phyloP scores from a whole-genome alignment of 2,329 filamentous ascomycete genomes.

The Monilinia vaccinii-corymbosi region DNA sequence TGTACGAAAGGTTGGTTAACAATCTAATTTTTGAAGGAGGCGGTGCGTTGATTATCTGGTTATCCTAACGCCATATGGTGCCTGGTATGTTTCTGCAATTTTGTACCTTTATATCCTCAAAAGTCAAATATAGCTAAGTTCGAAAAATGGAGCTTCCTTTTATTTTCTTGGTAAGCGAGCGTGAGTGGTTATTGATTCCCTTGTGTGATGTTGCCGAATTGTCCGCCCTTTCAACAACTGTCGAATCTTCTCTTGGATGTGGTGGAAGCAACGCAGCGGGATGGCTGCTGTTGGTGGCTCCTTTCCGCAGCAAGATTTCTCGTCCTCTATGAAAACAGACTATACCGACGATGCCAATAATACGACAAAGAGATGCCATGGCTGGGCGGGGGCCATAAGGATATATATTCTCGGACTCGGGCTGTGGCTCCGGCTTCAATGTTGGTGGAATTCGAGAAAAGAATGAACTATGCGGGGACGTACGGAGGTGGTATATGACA shows the following conservation, averaged over 20 bases:
- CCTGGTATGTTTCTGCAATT: not conserved
- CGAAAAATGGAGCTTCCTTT: not conserved
- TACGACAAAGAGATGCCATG: not conserved
- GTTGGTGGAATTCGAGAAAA: not conserved
- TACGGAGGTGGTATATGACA: not conserved
- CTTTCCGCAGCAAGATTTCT: not conserved
- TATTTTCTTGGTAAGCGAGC: not conserved
- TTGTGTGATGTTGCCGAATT: not conserved
- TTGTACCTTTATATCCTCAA: not conserved
- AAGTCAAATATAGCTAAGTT: not conserved
- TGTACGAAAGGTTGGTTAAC: not conserved
- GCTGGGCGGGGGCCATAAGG: not conserved
- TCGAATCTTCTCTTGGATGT: not conserved
- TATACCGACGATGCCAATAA: not conserved
- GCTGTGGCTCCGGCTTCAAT: not conserved
- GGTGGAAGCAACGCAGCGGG: not conserved
- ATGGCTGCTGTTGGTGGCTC: not conserved
- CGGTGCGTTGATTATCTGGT: not conserved
- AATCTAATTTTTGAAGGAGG: not conserved
- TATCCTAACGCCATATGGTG: not conserved
- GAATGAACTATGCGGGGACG: conserved; percentile 1
- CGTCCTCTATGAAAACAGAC: not conserved
- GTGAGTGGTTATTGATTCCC: not conserved
- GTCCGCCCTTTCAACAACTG: not conserved
- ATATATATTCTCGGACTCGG: not conserved